Conservation (phyloP, 2,329 filamentous ascomycete species). For the Dactylellina leptospora region DNA sequence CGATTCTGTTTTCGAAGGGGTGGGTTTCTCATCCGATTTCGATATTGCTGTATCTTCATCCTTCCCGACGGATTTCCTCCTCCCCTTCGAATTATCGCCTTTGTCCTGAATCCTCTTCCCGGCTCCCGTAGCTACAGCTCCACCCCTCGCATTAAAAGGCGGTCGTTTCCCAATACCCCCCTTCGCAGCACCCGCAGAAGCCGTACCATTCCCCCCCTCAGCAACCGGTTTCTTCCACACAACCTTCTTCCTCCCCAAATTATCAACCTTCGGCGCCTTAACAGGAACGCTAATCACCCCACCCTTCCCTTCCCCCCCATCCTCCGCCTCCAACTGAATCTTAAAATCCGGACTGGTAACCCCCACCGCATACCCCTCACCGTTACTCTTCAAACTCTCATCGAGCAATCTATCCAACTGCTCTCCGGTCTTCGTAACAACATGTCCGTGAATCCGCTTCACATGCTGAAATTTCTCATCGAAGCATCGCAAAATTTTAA, state of each 20-base stretch:
- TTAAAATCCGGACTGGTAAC: slow-evolving; percentile 28
- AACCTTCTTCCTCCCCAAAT: slow-evolving; percentile 8
- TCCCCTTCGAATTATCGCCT: not conserved
- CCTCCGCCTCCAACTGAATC: slow-evolving; percentile 42
- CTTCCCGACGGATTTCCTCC: too few relatives aligned
- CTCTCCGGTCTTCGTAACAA: slow-evolving; percentile 17
- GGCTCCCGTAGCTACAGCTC: not conserved
- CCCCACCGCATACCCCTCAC: not conserved
- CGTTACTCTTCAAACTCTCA: slow-evolving; percentile 10
- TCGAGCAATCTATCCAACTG: slow-evolving; percentile 43
- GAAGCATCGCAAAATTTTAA: slow-evolving; percentile 7
- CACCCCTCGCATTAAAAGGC: not conserved
- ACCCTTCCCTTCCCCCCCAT: not conserved
- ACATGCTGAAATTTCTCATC: slow-evolving; percentile 33
- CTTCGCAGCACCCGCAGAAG: not conserved
- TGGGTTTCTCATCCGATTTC: not conserved
- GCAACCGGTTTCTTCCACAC: slow-evolving; percentile 3
- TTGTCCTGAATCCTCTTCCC: not conserved
- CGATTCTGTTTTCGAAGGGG: not conserved
- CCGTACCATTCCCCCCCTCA: not conserved
- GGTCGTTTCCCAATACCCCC: not conserved
- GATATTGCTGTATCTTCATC: too few relatives aligned
- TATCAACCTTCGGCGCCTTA: slow-evolving; percentile 4
- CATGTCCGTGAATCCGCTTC: slow-evolving; percentile 16
- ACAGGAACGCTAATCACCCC: slow-evolving; percentile 9